These are phyloP conservation scores for Mollisiaceae sp. DNA, from an alignment of 2,329 filamentous ascomycete species.

Conservation along the genomic window DNA sequence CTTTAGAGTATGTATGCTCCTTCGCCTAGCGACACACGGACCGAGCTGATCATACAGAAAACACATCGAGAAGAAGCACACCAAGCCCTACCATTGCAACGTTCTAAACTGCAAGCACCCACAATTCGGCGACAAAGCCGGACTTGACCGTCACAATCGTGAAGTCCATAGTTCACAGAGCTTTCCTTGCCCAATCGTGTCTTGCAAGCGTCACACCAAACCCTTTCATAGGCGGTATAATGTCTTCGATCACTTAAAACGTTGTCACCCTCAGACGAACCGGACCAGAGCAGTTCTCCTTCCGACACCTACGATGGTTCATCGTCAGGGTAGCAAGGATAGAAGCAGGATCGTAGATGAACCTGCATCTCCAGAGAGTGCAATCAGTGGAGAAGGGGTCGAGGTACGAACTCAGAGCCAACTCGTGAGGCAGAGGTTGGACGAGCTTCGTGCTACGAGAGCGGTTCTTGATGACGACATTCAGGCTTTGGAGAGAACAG, in stretches of 20 bases:
- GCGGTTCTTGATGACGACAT: neutral
- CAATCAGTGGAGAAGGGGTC: neutral
- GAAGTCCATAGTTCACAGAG: conserved; percentile 28
- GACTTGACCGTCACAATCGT: conserved; percentile 26
- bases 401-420: neutral
- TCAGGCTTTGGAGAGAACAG: neutral
- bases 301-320: neutral
- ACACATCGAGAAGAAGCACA: conserved; percentile 8
- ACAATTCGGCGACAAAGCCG: conserved; percentile 26
- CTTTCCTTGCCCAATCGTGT: conserved; percentile 23
- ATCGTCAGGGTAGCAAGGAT: neutral
- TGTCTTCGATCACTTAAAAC: conserved; percentile 27
- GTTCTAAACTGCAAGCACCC: conserved; percentile 9
- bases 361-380: neutral
- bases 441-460: neutral
- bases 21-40: too few species aligned
- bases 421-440: neutral
- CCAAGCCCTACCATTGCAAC: neutral
- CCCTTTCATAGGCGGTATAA: conserved; percentile 28
- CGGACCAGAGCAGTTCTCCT: neutral
- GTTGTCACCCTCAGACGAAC: conserved; percentile 19
- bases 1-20: neutral
- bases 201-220: conserved; percentile 28
- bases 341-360: neutral
- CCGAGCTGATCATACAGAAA: neutral